Conservation (phyloP, 805 yeast species). For the Ogataea neopini region DNA sequence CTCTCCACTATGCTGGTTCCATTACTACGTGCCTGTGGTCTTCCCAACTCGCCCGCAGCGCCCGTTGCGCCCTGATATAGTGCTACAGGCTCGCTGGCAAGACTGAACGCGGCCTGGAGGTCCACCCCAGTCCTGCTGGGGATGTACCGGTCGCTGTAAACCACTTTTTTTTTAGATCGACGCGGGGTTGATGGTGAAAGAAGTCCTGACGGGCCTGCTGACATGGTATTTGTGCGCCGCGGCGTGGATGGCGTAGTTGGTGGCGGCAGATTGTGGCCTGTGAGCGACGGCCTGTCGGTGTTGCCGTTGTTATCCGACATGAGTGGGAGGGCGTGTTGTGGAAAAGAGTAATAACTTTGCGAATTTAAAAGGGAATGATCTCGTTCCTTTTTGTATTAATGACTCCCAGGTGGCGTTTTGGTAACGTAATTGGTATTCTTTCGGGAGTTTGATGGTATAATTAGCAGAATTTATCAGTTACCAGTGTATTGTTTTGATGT, state of each 20-base stretch:
- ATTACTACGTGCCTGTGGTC: constrained; percentile 8
- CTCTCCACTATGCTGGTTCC: constrained; percentile 40
- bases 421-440: neutral
- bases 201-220: constrained; percentile 6
- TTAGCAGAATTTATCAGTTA: neutral
- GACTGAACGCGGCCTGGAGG: constrained; percentile 78
- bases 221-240: constrained; percentile 6
- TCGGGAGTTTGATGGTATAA: neutral
- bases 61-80: constrained; percentile 9
- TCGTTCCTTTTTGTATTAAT: no score
- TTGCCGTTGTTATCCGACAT: constrained; percentile 2
- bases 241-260: constrained; percentile 24
- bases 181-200: constrained; percentile 49
- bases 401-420: neutral
- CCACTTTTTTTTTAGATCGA: constrained; percentile 44
- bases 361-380: no score
- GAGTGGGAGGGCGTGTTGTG: neutral
- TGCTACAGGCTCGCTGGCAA: constrained; percentile 31
- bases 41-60: constrained; percentile 5
- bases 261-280: constrained; percentile 13
- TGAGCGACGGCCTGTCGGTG: constrained; percentile 12
- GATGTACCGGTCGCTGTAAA: constrained; percentile 82
- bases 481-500: neutral
- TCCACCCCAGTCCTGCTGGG: constrained; percentile 88
- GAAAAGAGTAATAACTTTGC: neutral